Percentiles rank a stretch among this genome's conserved stretches.
These are phyloP conservation scores for Pleurotus cornucopiae DNA, from an alignment of 768 basidiomycete genomes.

Conservation along the genomic window DNA sequence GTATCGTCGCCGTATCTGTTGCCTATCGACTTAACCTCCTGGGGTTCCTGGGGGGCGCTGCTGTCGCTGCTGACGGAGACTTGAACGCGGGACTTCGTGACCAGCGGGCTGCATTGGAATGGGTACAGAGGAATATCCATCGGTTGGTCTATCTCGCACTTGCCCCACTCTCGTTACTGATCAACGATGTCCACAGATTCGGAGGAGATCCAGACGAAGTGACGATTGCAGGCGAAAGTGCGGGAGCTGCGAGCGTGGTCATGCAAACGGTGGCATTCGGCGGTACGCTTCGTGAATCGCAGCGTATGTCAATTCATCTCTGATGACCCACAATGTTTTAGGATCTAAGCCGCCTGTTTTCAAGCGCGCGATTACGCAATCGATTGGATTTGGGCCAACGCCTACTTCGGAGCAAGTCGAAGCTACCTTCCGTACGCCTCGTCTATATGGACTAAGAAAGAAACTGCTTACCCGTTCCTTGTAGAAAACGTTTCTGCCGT, in stretches of 20 bases:
- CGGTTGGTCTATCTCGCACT: background rate
- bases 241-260: slow-evolving; percentile 39
- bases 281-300: slow-evolving; percentile 18
- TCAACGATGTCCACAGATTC: slow-evolving; percentile 14
- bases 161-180: background rate
- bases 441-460: background rate
- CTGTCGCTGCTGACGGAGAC: slow-evolving; percentile 29
- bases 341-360: slow-evolving; percentile 31
- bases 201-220: slow-evolving; percentile 28
- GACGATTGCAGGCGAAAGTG: slow-evolving; percentile 33
- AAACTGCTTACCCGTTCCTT: background rate
- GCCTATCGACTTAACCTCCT: slow-evolving; percentile 25
- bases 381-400: slow-evolving; percentile 38
- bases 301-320: background rate
- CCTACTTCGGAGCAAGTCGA: slow-evolving; percentile 23
- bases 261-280: slow-evolving; percentile 43
- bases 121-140: slow-evolving; percentile 34
- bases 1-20: slow-evolving; percentile 29
- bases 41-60: slow-evolving; percentile 26
- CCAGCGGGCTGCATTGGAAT: slow-evolving; percentile 33
- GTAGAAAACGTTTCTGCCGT: slow-evolving; percentile 24
- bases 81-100: slow-evolving; percentile 39
- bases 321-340: background rate
- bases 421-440: slow-evolving; percentile 26
- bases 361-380: slow-evolving; percentile 34